phyloP scores from a whole-genome alignment of 495 filamentous ascomycete species.

The Filosporella fistucella region DNA sequence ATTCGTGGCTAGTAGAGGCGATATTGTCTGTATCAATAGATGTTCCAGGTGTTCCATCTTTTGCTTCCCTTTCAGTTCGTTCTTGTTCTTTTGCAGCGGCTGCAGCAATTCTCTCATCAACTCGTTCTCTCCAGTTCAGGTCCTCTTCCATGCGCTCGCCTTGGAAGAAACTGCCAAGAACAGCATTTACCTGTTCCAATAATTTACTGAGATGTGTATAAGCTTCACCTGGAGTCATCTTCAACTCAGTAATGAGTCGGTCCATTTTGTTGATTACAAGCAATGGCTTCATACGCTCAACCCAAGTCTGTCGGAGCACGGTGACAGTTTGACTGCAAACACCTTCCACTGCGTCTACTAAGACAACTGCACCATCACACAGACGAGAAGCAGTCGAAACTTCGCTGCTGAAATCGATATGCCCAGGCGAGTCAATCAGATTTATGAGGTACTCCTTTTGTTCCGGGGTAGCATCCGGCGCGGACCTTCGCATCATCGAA shows the following conservation, averaged over 20 bases:
- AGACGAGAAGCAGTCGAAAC: constrained; percentile 93
- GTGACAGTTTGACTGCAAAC: constrained; percentile 99
- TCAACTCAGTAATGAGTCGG: constrained; percentile 84
- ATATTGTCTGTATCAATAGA: constrained; percentile 27
- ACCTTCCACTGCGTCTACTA: constrained; percentile 98
- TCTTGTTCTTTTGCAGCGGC: constrained; percentile 34
- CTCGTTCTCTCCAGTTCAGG: constrained; percentile 88
- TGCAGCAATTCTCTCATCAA: constrained; percentile 76
- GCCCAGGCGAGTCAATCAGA: constrained; percentile 94
- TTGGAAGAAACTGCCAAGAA: constrained; percentile 96
- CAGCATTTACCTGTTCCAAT: constrained; percentile 93
- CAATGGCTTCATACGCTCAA: constrained; percentile 90
- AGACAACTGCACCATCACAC: constrained; percentile 89
- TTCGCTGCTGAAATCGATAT: constrained; percentile 98
- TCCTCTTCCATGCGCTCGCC: constrained; percentile 99
- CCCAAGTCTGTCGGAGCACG: constrained; percentile 91
- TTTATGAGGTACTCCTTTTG: constrained; percentile 93
- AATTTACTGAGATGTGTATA: constrained; percentile 86
- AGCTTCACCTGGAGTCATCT: constrained; percentile 86
- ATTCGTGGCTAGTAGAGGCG: constrained; percentile 55
- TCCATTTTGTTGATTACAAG: constrained; percentile 99
- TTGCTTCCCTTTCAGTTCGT: constrained; percentile 38
- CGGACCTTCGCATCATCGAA: constrained; percentile 69
- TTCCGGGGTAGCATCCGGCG: constrained; percentile 62
- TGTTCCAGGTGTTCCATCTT: constrained; percentile 37